Evolutionary conservation across 208 protist genomes (phyloP).

Genomic region (Crithidia acanthocephali): DNA sequence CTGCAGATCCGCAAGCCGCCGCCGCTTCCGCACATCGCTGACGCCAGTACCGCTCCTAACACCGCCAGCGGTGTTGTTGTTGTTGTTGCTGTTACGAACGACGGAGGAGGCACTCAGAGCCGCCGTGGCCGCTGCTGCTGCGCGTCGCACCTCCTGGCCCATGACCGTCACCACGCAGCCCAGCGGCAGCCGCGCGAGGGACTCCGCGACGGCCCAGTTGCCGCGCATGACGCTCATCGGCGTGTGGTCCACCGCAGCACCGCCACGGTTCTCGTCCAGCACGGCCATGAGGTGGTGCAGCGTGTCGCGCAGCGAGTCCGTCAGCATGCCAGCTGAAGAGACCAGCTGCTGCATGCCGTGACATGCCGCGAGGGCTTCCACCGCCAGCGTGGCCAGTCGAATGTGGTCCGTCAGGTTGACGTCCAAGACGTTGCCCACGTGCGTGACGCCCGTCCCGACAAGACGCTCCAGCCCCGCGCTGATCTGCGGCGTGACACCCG

Average conservation of each 20-base stretch:
- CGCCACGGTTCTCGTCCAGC: slow-evolving; percentile 1
- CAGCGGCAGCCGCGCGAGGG: slow-evolving; percentile 28
- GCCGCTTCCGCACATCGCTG: slow-evolving; percentile 3
- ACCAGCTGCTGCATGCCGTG: slow-evolving; percentile 42
- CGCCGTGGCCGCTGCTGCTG: slow-evolving; percentile 1
- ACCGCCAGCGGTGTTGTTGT: neutral
- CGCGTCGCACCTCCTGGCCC: slow-evolving; percentile 18
- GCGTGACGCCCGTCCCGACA: slow-evolving; percentile 20
- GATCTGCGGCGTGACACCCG: neutral
- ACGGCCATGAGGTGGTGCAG: slow-evolving; percentile 36
- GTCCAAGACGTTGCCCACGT: slow-evolving; percentile 26
- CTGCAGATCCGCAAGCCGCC: slow-evolving; percentile 14
- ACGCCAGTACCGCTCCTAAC: slow-evolving; percentile 3
- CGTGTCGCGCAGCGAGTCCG: slow-evolving; percentile 27
- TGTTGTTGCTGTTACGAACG: neutral
- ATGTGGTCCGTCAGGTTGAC: slow-evolving; percentile 40
- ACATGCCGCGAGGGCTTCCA: slow-evolving; percentile 31
- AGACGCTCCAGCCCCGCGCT: slow-evolving; percentile 12
- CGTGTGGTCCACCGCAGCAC: neutral
- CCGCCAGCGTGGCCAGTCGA: slow-evolving; percentile 33
- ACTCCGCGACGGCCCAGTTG: slow-evolving; percentile 30
- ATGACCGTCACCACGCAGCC: slow-evolving; percentile 17
- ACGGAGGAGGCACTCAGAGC: neutral
- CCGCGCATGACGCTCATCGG: slow-evolving; percentile 8
- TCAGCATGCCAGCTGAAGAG: slow-evolving; percentile 34